Conservation (phyloP, 805 yeast genomes). For the Torulaspora maleeae region DNA sequence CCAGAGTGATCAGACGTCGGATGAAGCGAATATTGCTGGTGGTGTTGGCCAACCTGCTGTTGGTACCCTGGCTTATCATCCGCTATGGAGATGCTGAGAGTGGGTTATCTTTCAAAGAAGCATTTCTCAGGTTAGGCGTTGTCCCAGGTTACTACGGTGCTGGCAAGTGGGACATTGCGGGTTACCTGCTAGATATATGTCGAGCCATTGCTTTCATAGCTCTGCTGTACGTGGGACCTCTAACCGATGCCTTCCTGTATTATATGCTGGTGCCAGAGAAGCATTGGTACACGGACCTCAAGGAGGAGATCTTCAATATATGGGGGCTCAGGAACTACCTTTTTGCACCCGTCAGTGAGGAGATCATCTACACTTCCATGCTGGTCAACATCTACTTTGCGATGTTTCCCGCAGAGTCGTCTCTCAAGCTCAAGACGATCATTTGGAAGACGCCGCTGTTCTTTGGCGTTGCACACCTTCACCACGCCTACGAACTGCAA, state of each 20-base stretch:
- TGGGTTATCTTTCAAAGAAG: slow-evolving; percentile 8
- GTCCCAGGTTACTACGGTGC: slow-evolving; percentile 23
- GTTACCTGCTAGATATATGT: slow-evolving; percentile 14
- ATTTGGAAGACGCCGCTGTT: slow-evolving; percentile 27
- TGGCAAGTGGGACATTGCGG: slow-evolving; percentile 14
- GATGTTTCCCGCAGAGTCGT: slow-evolving; percentile 7
- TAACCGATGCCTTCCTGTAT: slow-evolving; percentile 22
- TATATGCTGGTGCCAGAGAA: slow-evolving; percentile 18
- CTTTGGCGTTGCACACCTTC: slow-evolving; percentile 36
- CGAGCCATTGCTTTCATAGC: slow-evolving; percentile 15
- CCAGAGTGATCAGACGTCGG: slow-evolving; percentile 25
- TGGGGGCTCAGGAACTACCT: slow-evolving; percentile 34
- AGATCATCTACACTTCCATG: slow-evolving; percentile 34
- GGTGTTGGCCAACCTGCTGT: slow-evolving; percentile 16
- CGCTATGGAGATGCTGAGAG: background rate
- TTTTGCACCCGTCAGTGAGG: slow-evolving; percentile 36
- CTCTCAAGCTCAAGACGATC: slow-evolving; percentile 10
- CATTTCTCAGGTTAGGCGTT: slow-evolving; percentile 22
- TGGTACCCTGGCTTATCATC: slow-evolving; percentile 20
- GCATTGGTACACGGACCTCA: slow-evolving; percentile 11
- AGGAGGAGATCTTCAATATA: slow-evolving; percentile 22
- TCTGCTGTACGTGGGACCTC: slow-evolving; percentile 28
- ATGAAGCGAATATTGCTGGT: slow-evolving; percentile 21
- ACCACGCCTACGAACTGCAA: slow-evolving; percentile 32
- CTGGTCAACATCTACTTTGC: slow-evolving; percentile 20